Base-by-base conservation (phyloP, 345 rosid genomes). In the Clausena lansium region DNA sequence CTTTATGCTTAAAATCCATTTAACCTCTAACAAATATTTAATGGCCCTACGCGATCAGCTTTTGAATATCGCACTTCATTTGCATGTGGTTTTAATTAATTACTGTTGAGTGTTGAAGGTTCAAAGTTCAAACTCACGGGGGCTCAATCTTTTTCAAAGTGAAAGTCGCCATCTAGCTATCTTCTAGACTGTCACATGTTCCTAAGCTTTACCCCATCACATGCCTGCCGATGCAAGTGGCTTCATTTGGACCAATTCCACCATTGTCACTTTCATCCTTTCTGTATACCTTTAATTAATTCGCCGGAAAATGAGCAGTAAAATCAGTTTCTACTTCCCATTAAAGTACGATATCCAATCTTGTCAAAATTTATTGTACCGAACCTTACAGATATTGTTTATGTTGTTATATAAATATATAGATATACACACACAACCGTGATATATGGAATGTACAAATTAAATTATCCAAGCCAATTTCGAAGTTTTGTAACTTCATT, bases 211-310 rank as follows among this genome's bases (percentile, higher is more conserved):
- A 14, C 24, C 30, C 57, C 57, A 5, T 52, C 57, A 22, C 39
- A 45, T 62, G 55, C 72, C 36, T 33, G 71, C 52, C 38, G 24
- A 76, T 36, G 78, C 72, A 54, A 54, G 25, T 76, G 72, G 72
- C 9, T 52, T 45, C 50, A 13, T 11, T 54, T 66, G 78, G 78
- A 66, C 78, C 64, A 76, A 66, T 50, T 50, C 70, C 61, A 32
- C 77, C 59, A 10, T 64, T 45, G 77, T 75, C 77, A 50, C 61
- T 63, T n/a, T 76, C 72, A 66, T 65, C 71, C 61, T 63, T 63
- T 45, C 61, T 60, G 77, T 74, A 27, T 5, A 33, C 39, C 63
- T 17, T 45, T 13, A 45, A 45, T 45, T 45, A 13, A 45, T 45
- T 55, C 13, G 64, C 70, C 70, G 45, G 14, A 50, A 57, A 41